Percentiles rank a stretch among this genome's conserved stretches.
These are phyloP conservation scores for Chlorella variabilis DNA, from an alignment of 163 green algal genomes.

Conservation along the genomic window DNA sequence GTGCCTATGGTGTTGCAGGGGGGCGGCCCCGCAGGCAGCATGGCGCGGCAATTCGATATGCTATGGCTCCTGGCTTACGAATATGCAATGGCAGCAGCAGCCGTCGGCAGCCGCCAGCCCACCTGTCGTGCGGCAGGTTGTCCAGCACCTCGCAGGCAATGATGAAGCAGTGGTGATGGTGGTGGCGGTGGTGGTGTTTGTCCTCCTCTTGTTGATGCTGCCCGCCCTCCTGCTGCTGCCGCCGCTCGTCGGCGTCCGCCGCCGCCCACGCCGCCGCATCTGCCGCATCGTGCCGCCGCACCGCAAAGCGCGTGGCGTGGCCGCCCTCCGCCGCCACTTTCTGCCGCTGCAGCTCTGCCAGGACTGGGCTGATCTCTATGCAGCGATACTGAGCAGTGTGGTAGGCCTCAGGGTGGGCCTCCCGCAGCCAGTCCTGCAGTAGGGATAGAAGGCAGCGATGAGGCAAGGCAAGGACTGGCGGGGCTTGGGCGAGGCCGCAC, in stretches of 20 bases:
- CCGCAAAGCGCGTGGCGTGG: slow-evolving; percentile 52
- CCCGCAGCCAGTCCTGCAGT: slow-evolving; percentile 53
- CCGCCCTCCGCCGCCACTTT: slow-evolving; percentile 50
- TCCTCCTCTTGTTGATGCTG: background rate
- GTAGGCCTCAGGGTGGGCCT: slow-evolving; percentile 63
- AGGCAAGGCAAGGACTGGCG: no score
- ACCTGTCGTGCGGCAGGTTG: slow-evolving; percentile 91
- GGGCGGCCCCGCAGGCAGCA: no score
- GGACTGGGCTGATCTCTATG: slow-evolving; percentile 76
- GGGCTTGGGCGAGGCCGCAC: no score
- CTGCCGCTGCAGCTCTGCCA: slow-evolving; percentile 70
- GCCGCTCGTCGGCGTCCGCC: background rate
- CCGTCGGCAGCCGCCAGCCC: no score
- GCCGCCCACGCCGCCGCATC: slow-evolving; percentile 51
- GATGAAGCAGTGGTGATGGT: slow-evolving; percentile 65
- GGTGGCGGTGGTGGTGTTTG: background rate
- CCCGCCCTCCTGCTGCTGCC: background rate
- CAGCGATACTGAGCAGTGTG: slow-evolving; percentile 66
- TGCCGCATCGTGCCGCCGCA: slow-evolving; percentile 63
- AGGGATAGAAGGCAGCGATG: no score
- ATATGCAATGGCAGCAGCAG: background rate
- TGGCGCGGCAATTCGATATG: no score
- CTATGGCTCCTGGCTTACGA: no score
- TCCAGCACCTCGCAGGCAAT: slow-evolving; percentile 92
- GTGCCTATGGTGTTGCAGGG: no score